Evolutionary conservation across 441 rosid genomes (phyloP).

Genomic region (Pelargonium australe): DNA sequence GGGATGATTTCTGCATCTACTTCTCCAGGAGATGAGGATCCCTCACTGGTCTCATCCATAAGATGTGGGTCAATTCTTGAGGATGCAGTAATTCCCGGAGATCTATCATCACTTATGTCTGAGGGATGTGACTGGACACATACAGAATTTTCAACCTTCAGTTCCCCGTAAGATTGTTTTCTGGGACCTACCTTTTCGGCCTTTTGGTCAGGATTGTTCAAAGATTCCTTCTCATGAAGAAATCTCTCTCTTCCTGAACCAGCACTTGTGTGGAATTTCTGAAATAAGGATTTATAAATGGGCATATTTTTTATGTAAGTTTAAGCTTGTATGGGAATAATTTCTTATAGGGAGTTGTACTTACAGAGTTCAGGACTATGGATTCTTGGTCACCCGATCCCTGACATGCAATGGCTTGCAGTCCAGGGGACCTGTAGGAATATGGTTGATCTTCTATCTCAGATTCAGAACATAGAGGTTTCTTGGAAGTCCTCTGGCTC

Average conservation of each 20-base stretch:
- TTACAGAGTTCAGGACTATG: slow-evolving; percentile 31
- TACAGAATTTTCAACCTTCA: slow-evolving; percentile 24
- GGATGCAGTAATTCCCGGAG: slow-evolving; percentile 33
- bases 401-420: slow-evolving; percentile 18
- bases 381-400: slow-evolving; percentile 26
- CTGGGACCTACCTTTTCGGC: slow-evolving; percentile 20
- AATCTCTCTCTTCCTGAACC: slow-evolving; percentile 27
- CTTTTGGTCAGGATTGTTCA: slow-evolving; percentile 22
- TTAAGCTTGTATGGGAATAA: slow-evolving; percentile 8
- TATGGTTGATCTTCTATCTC: slow-evolving; percentile 21
- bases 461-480: slow-evolving; percentile 19
- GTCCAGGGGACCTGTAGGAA: slow-evolving; percentile 22
- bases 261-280: slow-evolving; percentile 29
- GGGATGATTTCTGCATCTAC: slow-evolving; percentile 27
- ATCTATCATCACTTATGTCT: slow-evolving; percentile 38
- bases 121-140: slow-evolving; percentile 26
- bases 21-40: slow-evolving; percentile 30
- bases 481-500: slow-evolving; percentile 24
- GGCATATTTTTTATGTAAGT: slow-evolving; percentile 15
- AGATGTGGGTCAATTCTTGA: slow-evolving; percentile 38
- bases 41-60: slow-evolving; percentile 37
- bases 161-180: slow-evolving; percentile 11
- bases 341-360: slow-evolving; percentile 19
- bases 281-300: slow-evolving; percentile 20
- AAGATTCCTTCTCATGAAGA: slow-evolving; percentile 25